Evolutionary conservation across 768 basidiomycete genomes (phyloP).

Genomic region (Lactarius hengduanensis): DNA sequence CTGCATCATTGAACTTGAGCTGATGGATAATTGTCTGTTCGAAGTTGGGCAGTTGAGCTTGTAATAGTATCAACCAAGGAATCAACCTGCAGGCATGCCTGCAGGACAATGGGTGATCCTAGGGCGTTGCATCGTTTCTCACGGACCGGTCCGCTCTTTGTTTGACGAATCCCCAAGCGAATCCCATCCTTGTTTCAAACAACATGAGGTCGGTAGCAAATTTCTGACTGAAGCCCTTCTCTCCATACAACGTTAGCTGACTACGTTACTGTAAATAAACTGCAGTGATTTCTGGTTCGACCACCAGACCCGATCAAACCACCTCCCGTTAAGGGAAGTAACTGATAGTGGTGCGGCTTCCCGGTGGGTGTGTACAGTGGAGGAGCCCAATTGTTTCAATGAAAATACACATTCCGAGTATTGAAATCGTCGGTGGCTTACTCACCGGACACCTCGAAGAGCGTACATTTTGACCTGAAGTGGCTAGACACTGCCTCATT

Average conservation of each 20-base stretch:
- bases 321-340: neutral
- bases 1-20: no score
- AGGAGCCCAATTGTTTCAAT: neutral
- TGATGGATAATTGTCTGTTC: no score
- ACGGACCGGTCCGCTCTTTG: no score
- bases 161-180: no score
- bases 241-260: no score
- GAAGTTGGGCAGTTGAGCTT: no score
- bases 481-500: slow-evolving; percentile 35
- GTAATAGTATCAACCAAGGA: no score
- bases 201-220: neutral
- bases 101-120: no score
- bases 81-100: no score
- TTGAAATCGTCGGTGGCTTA: neutral
- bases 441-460: slow-evolving; percentile 35
- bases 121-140: no score
- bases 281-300: neutral
- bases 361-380: neutral
- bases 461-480: slow-evolving; percentile 34
- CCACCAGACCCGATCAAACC: neutral
- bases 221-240: neutral
- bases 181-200: neutral
- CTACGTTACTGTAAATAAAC: neutral
- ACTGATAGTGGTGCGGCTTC: neutral
- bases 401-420: neutral